Percentiles rank a stretch among this genome's conserved stretches.
Evolutionary conservation across 1,284 basidiomycete genomes (phyloP).

Genomic region (Lentinula novae-zelandiae): DNA sequence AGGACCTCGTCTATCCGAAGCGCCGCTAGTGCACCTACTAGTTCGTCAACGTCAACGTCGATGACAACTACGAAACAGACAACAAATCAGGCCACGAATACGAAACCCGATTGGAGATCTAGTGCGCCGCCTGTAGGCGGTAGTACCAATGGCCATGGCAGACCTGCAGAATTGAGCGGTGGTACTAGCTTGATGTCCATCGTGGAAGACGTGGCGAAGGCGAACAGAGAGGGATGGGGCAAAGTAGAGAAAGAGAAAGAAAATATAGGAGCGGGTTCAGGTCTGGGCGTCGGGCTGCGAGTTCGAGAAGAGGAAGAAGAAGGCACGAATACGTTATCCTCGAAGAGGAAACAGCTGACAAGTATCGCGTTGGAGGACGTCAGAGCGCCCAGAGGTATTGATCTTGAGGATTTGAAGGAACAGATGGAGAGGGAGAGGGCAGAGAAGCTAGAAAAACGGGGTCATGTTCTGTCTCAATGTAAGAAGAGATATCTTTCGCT

Average conservation of each 20-base stretch:
- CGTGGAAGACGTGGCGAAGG: constrained; percentile 54
- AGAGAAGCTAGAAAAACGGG: background rate
- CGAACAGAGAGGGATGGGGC: constrained; percentile 31
- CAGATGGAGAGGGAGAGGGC: constrained; percentile 19
- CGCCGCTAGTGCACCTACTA: background rate
- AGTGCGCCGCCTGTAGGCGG: constrained; percentile 8
- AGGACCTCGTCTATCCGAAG: constrained; percentile 6
- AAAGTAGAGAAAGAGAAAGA: constrained; percentile 11
- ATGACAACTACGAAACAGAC: background rate
- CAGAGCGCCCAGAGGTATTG: constrained; percentile 29
- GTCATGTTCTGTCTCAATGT: too few species aligned
- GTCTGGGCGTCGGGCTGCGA: too few species aligned
- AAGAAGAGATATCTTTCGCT: too few species aligned
- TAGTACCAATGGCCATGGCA: background rate
- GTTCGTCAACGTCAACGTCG: background rate
- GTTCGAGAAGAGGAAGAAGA: too few species aligned
- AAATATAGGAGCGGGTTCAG: too few species aligned
- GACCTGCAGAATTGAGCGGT: background rate
- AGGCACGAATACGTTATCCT: too few species aligned
- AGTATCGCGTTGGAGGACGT: constrained; percentile 13
- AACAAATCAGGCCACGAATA: background rate
- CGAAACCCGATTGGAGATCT: constrained; percentile 9
- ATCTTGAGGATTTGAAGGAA: constrained; percentile 20
- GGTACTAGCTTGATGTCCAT: constrained; percentile 60
- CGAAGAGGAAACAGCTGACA: background rate